Evolutionary conservation across 345 rosid species (phyloP).

Genomic region (Salix viminalis): DNA sequence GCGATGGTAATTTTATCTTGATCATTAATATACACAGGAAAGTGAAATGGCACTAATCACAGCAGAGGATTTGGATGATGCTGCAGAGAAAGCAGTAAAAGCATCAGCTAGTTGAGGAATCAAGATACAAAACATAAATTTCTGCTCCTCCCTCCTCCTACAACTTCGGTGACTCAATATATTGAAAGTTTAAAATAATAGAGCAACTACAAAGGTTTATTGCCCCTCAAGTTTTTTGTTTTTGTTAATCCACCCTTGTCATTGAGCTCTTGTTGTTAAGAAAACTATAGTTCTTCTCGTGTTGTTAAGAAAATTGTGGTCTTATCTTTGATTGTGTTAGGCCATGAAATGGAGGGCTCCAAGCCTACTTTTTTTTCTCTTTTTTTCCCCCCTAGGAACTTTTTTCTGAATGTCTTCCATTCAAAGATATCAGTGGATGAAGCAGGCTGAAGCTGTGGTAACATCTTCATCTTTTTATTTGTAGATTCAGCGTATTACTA

Average conservation of each 20-base stretch:
- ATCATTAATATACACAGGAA: constrained; percentile 46
- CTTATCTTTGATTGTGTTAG: neutral
- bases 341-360: neutral
- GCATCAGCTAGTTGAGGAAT: constrained; percentile 14
- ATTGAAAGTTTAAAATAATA: constrained; percentile 12
- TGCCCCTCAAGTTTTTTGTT: neutral
- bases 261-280: neutral
- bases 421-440: neutral
- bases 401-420: neutral
- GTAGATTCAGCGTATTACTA: too few relatives aligned
- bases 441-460: too few relatives aligned
- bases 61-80: constrained; percentile 95
- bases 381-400: too few relatives aligned
- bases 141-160: neutral
- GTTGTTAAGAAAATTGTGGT: neutral
- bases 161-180: constrained; percentile 1
- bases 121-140: neutral
- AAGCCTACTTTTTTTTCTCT: neutral
- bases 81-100: constrained; percentile 95
- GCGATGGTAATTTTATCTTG: neutral
- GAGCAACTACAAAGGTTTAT: neutral
- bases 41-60: constrained; percentile 86
- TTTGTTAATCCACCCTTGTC: neutral
- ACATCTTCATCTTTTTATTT: too few relatives aligned
- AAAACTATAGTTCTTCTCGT: neutral